Conservation (phyloP, 192 early-diverging fungal species). For the Coemansia reversa region DNA sequence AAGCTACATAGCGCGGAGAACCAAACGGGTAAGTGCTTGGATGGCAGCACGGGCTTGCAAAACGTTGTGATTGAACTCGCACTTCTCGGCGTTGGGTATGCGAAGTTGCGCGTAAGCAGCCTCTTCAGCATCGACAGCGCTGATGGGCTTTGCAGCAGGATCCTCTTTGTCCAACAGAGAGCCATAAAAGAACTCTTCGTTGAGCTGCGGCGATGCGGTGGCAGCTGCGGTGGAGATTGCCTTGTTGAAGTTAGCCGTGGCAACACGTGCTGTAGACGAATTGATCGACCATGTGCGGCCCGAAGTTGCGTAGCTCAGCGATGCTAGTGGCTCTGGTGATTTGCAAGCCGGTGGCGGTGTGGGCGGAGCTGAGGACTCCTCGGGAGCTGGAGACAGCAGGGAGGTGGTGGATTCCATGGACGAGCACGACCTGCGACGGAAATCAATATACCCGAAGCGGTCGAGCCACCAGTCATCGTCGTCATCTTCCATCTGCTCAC, state of each 20-base stretch:
- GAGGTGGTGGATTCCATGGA: slow-evolving; percentile 13
- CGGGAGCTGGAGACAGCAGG: slow-evolving; percentile 18
- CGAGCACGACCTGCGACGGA: slow-evolving; percentile 32
- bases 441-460: slow-evolving; percentile 52
- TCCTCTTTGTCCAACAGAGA: slow-evolving; percentile 6
- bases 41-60: slow-evolving; percentile 13
- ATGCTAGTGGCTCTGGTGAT: neutral
- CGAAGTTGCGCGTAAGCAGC: slow-evolving; percentile 8
- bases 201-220: neutral
- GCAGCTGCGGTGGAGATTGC: slow-evolving; percentile 8
- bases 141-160: neutral
- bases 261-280: slow-evolving; percentile 16
- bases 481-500: slow-evolving; percentile 29
- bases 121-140: slow-evolving; percentile 2
- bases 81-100: slow-evolving; percentile 12
- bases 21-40: slow-evolving; percentile 20
- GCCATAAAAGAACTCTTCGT: no score
- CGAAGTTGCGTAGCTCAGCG: slow-evolving; percentile 8
- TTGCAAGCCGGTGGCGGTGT: slow-evolving; percentile 1
- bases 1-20: neutral
- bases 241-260: slow-evolving; percentile 19
- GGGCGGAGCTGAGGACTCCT: neutral
- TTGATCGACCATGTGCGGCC: slow-evolving; percentile 6
- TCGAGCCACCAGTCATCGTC: slow-evolving; percentile 40
- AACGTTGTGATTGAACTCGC: slow-evolving; percentile 14